These are phyloP conservation scores for Basidiobolus heterosporus DNA, from an alignment of 371 early-diverging fungal species.

Conservation along the genomic window DNA sequence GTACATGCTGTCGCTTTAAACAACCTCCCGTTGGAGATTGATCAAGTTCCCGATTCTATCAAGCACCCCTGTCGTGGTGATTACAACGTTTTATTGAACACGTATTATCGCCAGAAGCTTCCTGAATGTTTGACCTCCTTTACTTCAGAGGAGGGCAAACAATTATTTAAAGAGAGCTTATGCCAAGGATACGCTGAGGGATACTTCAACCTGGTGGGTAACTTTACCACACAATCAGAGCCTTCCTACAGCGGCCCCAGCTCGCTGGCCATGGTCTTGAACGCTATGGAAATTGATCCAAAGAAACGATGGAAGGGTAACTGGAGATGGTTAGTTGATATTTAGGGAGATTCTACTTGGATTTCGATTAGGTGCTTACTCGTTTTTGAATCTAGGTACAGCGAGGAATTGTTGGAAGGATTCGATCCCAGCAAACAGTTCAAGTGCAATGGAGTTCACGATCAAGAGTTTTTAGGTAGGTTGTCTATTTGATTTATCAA, in stretches of 20 bases:
- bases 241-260: conserved; percentile 64
- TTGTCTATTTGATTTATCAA: background rate
- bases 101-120: conserved; percentile 60
- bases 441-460: conserved; percentile 69
- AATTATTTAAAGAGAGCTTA: conserved; percentile 59
- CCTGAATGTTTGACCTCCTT: conserved; percentile 55
- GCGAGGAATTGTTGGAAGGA: conserved; percentile 74
- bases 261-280: conserved; percentile 75
- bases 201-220: conserved; percentile 70
- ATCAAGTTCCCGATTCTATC: too few relatives aligned
- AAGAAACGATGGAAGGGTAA: conserved; percentile 80
- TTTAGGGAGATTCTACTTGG: too few relatives aligned
- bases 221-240: conserved; percentile 80
- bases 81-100: conserved; percentile 17
- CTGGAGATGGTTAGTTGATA: conserved; percentile 54
- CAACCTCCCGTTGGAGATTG: too few relatives aligned
- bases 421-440: conserved; percentile 60
- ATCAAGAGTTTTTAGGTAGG: conserved; percentile 65
- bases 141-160: conserved; percentile 59
- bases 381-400: conserved; percentile 15
- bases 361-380: too few relatives aligned
- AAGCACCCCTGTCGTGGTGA: too few relatives aligned
- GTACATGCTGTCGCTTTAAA: too few relatives aligned
- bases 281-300: conserved; percentile 81
- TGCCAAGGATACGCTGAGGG: conserved; percentile 67